Evolutionary conservation across 192 early-diverging fungal species (phyloP).

Genomic region (Coemansia sp.): DNA sequence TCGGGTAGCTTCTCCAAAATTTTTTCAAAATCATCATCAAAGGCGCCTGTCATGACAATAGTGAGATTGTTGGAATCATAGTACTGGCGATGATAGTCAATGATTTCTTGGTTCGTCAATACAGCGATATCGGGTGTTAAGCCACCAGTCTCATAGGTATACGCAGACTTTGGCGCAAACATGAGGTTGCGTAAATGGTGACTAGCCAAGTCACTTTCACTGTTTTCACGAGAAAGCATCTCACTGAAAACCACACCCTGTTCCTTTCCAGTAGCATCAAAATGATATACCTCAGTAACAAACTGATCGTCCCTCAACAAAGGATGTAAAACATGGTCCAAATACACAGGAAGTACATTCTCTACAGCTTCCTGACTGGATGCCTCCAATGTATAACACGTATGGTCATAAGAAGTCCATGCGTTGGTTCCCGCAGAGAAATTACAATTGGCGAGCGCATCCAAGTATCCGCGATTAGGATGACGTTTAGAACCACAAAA

Average conservation of each 20-base stretch:
- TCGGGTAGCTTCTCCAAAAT: constrained; percentile 32
- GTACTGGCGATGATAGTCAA: constrained; percentile 68
- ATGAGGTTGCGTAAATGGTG: constrained; percentile 8
- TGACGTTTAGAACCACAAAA: constrained; percentile 75
- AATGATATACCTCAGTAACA: constrained; percentile 77
- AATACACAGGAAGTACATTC: constrained; percentile 69
- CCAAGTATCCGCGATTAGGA: constrained; percentile 69
- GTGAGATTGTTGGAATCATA: constrained; percentile 72
- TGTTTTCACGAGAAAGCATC: constrained; percentile 72
- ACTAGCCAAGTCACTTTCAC: constrained; percentile 60
- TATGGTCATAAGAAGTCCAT: constrained; percentile 57
- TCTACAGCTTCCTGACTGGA: constrained; percentile 65
- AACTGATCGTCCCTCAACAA: constrained; percentile 70
- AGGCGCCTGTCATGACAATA: constrained; percentile 59
- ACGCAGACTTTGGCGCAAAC: constrained; percentile 55
- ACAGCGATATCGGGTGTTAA: constrained; percentile 64
- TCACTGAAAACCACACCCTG: constrained; percentile 78
- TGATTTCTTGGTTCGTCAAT: constrained; percentile 72
- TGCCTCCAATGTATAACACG: constrained; percentile 65
- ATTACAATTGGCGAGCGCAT: constrained; percentile 68
- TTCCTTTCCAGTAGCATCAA: constrained; percentile 63
- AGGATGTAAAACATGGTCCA: constrained; percentile 79
- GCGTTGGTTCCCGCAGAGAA: constrained; percentile 76
- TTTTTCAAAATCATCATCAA: constrained; percentile 40
- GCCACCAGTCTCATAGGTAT: constrained; percentile 74